Evolutionary conservation across 768 basidiomycete species (phyloP).

Genomic region (Auriscalpium vulgare): DNA sequence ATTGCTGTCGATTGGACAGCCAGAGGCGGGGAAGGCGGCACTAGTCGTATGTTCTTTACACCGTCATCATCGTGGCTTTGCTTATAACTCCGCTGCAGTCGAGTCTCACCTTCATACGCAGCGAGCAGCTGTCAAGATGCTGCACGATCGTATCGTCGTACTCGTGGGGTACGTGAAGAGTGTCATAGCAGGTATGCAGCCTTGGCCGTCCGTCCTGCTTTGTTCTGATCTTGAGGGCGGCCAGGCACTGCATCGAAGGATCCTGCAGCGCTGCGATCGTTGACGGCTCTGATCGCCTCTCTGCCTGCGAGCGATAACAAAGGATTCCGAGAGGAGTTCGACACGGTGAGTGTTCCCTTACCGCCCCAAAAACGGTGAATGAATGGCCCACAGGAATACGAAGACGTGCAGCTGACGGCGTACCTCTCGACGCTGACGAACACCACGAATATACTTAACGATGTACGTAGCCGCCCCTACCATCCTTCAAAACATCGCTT

Average conservation of each 20-base stretch:
- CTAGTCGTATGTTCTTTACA: constrained; percentile 52
- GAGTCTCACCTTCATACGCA: constrained; percentile 87
- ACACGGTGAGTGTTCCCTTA: constrained; percentile 48
- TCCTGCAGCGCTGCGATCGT: constrained; percentile 72
- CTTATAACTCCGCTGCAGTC: constrained; percentile 40
- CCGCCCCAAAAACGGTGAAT: not conserved
- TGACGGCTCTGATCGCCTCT: constrained; percentile 81
- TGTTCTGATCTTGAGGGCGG: not conserved
- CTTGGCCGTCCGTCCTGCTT: not conserved
- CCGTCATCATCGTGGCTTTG: constrained; percentile 1
- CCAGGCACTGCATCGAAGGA: constrained; percentile 71
- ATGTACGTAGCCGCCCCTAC: constrained; percentile 45
- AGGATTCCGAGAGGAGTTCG: constrained; percentile 81
- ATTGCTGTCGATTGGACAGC: constrained; percentile 97
- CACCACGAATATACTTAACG: constrained; percentile 79
- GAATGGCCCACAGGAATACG: constrained; percentile 68
- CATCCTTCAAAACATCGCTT: constrained; percentile 3
- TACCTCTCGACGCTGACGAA: constrained; percentile 86
- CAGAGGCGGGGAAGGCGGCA: constrained; percentile 75
- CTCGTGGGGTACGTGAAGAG: constrained; percentile 82
- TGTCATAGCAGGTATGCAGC: constrained; percentile 59
- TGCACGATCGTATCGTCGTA: constrained; percentile 82
- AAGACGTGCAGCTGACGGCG: constrained; percentile 88
- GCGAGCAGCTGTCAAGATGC: constrained; percentile 92
- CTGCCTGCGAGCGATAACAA: constrained; percentile 81